Conservation (phyloP, 257 asterid genomes). For the Verbena officinalis region DNA sequence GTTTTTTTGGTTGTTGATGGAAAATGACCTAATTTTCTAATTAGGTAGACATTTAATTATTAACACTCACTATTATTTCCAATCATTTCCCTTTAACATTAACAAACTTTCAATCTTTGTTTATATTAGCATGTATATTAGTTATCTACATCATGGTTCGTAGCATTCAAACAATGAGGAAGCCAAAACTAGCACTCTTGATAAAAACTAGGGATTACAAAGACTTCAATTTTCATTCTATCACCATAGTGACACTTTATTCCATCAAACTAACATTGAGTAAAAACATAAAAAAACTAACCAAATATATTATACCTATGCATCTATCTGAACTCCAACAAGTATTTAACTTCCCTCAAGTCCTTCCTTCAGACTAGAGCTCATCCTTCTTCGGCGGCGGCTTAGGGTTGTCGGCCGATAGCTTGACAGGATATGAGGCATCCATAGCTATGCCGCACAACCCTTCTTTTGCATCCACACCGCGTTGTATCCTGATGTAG, state of each 20-base stretch:
- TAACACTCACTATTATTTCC: no score
- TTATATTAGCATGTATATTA: no score
- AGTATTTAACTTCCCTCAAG: neutral
- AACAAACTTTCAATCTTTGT: no score
- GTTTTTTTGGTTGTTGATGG: no score
- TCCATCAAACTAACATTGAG: conserved; percentile 23
- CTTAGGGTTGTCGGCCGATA: conserved; percentile 52
- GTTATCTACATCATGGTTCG: no score
- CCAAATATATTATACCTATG: neutral
- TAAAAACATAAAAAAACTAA: neutral
- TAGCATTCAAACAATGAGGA: no score
- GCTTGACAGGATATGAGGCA: conserved; percentile 75
- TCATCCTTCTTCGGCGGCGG: conserved; percentile 52
- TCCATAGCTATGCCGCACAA: conserved; percentile 77
- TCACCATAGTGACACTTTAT: conserved; percentile 24
- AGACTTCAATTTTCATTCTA: neutral
- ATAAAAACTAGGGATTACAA: neutral
- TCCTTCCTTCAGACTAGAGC: conserved; percentile 38
- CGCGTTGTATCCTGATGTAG: conserved; percentile 62
- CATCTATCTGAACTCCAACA: no score
- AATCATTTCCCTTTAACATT: no score
- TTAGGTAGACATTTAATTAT: no score
- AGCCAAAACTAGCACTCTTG: neutral
- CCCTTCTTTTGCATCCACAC: conserved; percentile 48
- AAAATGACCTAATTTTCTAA: no score